Conservation (phyloP, 2,329 filamentous ascomycete species). For the Tolypocladium guangdongense region DNA sequence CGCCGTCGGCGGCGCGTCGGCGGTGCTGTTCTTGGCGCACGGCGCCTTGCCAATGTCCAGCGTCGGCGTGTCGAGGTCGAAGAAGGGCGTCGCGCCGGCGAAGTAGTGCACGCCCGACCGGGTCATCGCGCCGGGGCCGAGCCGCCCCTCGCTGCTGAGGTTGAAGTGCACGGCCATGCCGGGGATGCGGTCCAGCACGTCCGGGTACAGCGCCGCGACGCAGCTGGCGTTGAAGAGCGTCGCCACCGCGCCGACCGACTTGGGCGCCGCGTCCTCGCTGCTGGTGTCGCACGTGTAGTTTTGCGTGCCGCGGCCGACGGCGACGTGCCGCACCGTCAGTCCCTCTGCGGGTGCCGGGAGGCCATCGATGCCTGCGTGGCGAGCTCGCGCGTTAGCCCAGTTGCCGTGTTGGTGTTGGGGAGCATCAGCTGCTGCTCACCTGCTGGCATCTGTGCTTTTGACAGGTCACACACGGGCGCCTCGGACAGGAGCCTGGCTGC, state of each 20-base stretch:
- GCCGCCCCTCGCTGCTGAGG: slow-evolving; percentile 30
- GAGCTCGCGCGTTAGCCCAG: background rate
- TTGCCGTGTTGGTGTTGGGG: no score
- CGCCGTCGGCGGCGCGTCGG: slow-evolving; percentile 51
- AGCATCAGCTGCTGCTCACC: slow-evolving; percentile 22
- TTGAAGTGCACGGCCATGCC: slow-evolving; percentile 58
- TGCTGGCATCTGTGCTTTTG: slow-evolving; percentile 37
- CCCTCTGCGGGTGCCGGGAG: slow-evolving; percentile 52
- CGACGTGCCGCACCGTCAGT: slow-evolving; percentile 62
- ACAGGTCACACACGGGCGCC: slow-evolving; percentile 42
- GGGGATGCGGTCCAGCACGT: slow-evolving; percentile 54
- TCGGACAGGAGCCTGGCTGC: slow-evolving; percentile 28
- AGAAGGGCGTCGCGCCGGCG: slow-evolving; percentile 59
- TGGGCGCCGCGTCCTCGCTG: slow-evolving; percentile 50
- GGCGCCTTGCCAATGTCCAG: slow-evolving; percentile 46
- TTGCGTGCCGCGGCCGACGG: slow-evolving; percentile 78
- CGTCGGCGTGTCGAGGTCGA: slow-evolving; percentile 56
- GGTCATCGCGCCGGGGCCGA: slow-evolving; percentile 48
- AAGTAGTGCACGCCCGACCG: slow-evolving; percentile 79
- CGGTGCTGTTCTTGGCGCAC: slow-evolving; percentile 50
- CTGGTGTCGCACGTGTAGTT: slow-evolving; percentile 77
- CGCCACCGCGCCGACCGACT: slow-evolving; percentile 62
- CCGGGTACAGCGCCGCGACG: slow-evolving; percentile 57
- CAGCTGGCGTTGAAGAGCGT: slow-evolving; percentile 84
- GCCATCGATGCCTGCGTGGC: slow-evolving; percentile 35